Percentiles rank a stretch among this genome's conserved stretches.
Evolutionary conservation across 2,329 filamentous ascomycete genomes (phyloP).

Genomic region (Aureobasidium lini): DNA sequence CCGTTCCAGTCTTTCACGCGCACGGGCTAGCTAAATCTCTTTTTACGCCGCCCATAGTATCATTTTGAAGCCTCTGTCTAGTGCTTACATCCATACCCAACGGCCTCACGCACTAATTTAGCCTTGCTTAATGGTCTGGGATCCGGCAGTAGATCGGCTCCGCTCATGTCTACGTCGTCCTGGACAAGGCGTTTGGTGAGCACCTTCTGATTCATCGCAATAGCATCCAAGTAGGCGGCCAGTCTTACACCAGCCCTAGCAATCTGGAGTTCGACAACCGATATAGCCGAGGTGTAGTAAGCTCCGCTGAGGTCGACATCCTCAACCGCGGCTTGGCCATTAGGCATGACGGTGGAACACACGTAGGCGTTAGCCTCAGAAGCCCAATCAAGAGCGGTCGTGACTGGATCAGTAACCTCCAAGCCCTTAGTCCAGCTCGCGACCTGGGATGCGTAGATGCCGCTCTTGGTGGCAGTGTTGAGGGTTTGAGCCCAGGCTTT

Average conservation of each 20-base stretch:
- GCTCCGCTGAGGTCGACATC: slow-evolving; percentile 28
- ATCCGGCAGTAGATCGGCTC: slow-evolving; percentile 16
- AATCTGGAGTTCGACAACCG: slow-evolving; percentile 36
- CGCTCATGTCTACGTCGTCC: slow-evolving; percentile 14
- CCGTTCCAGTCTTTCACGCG: background rate
- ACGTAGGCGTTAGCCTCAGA: slow-evolving; percentile 36
- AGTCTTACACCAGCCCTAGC: slow-evolving; percentile 35
- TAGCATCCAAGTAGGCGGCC: slow-evolving; percentile 29
- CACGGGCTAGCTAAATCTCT: no score
- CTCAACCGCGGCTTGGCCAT: slow-evolving; percentile 30
- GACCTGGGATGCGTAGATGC: slow-evolving; percentile 29
- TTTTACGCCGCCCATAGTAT: no score
- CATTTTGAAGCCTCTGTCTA: background rate
- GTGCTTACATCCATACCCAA: slow-evolving; percentile 20
- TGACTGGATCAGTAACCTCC: slow-evolving; percentile 28
- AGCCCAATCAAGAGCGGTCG: slow-evolving; percentile 35
- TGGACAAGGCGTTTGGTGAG: background rate
- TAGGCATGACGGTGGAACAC: slow-evolving; percentile 34
- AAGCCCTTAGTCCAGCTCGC: slow-evolving; percentile 32
- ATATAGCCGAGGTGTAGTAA: slow-evolving; percentile 30
- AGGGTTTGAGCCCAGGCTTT: slow-evolving; percentile 32
- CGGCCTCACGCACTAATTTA: slow-evolving; percentile 20
- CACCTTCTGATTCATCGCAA: slow-evolving; percentile 20
- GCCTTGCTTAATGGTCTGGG: slow-evolving; percentile 18
- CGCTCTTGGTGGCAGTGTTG: slow-evolving; percentile 31